Percentiles rank a stretch among this genome's conserved stretches.
These are phyloP conservation scores for Mercurialis annua DNA, from an alignment of 345 rosid species.

Conservation along the genomic window DNA sequence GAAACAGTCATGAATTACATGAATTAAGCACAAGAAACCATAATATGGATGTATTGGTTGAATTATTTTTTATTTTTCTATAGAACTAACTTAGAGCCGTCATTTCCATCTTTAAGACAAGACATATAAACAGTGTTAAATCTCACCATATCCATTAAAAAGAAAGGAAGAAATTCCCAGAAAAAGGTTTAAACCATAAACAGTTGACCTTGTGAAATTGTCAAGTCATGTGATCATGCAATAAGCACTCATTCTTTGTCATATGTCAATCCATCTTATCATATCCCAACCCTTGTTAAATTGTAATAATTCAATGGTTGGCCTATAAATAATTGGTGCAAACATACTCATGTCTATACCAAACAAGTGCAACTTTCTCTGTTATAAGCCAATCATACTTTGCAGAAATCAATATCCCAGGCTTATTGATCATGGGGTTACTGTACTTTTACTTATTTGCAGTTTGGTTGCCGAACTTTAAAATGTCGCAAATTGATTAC, in stretches of 20 bases:
- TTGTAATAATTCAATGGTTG: constrained; percentile 2
- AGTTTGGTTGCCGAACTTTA: no score
- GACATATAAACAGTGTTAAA: neutral
- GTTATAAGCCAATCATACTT: neutral
- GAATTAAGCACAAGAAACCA: no score
- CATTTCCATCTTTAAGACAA: neutral
- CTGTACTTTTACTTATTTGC: no score
- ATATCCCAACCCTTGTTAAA: neutral
- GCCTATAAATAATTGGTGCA: neutral
- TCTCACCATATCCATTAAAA: neutral
- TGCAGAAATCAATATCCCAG: neutral
- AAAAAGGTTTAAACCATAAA: constrained; percentile 1
- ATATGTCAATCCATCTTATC: neutral
- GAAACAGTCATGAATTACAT: no score
- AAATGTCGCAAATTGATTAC: no score
- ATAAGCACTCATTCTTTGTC: neutral
- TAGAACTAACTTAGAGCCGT: no score
- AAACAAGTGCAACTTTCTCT: neutral
- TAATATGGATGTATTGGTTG: no score
- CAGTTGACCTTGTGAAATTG: constrained; percentile 8
- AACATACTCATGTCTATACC: neutral
- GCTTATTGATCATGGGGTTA: no score
- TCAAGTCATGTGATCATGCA: constrained; percentile 7
- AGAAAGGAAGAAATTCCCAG: neutral
- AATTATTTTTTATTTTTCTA: no score